Evolutionary conservation across 1,284 basidiomycete genomes (phyloP).

Genomic region (Fomitopsis schrenkii): DNA sequence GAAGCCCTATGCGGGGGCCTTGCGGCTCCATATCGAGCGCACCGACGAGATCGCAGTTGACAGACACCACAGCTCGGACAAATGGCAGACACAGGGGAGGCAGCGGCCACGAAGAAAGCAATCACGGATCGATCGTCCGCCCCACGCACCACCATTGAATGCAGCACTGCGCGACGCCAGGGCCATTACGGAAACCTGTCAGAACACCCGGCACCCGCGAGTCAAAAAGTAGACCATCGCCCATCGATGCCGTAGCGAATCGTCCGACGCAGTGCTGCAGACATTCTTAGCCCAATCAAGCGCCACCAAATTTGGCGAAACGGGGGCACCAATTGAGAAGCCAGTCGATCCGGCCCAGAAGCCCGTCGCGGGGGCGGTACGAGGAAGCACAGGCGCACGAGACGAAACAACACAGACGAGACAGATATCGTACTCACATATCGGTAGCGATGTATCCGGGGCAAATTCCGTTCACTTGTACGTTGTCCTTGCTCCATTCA

Average conservation of each 20-base stretch:
- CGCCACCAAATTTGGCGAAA: not conserved
- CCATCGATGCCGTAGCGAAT: not conserved
- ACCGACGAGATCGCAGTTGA: not conserved
- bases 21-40: not conserved
- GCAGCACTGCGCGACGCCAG: not conserved
- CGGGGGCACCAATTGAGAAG: not conserved
- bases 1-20: not conserved
- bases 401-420: not conserved
- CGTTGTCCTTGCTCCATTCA: slow-evolving; percentile 78
- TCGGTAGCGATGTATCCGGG: slow-evolving; percentile 94
- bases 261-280: not conserved
- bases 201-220: not conserved
- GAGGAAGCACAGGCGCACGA: not conserved
- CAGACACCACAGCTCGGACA: not conserved
- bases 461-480: slow-evolving; percentile 89
- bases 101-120: not conserved
- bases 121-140: not conserved
- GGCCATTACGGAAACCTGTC: not conserved
- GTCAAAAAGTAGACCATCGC: not conserved
- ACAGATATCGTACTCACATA: slow-evolving; percentile 48
- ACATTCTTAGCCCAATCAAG: not conserved
- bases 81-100: not conserved
- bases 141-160: not conserved
- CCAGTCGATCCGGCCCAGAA: not conserved
- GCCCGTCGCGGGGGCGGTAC: not conserved